These are phyloP conservation scores for Boletus huronensis DNA, from an alignment of 768 basidiomycete genomes.

Conservation along the genomic window DNA sequence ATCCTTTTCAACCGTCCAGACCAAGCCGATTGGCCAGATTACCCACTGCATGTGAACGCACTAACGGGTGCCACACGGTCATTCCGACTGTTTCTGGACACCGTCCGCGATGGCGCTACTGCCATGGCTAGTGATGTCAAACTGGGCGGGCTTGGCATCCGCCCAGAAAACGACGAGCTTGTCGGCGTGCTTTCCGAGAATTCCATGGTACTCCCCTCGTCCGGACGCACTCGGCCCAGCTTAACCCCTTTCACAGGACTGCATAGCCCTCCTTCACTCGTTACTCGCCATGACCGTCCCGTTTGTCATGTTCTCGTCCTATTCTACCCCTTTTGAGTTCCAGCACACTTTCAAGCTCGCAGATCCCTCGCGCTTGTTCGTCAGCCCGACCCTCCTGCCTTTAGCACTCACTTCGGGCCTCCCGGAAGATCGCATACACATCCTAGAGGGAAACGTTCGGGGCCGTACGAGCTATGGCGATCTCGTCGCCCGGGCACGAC, in stretches of 20 bases:
- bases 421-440: conserved; percentile 42
- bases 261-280: conserved; percentile 46
- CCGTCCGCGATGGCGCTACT: conserved; percentile 53
- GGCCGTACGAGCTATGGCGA: conserved; percentile 44
- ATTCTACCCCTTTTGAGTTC: conserved; percentile 56
- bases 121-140: conserved; percentile 46
- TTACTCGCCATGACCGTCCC: conserved; percentile 49
- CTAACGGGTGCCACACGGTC: conserved; percentile 44
- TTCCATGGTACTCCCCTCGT: conserved; percentile 44
- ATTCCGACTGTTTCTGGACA: conserved; percentile 47
- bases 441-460: conserved; percentile 42
- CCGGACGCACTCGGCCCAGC: not conserved
- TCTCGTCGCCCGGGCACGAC: conserved; percentile 40
- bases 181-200: conserved; percentile 72
- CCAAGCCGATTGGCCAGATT: conserved; percentile 54
- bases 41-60: conserved; percentile 53
- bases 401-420: conserved; percentile 39
- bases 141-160: conserved; percentile 56
- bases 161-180: conserved; percentile 47
- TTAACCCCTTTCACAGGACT: conserved; percentile 43
- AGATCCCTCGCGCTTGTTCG: conserved; percentile 51
- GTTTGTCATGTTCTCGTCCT: conserved; percentile 50
- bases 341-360: conserved; percentile 47
- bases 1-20: conserved; percentile 53
- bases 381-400: conserved; percentile 43